These are phyloP conservation scores for Cryptococcus hybrid DNA, from an alignment of 1,284 basidiomycete genomes.

Conservation along the genomic window DNA sequence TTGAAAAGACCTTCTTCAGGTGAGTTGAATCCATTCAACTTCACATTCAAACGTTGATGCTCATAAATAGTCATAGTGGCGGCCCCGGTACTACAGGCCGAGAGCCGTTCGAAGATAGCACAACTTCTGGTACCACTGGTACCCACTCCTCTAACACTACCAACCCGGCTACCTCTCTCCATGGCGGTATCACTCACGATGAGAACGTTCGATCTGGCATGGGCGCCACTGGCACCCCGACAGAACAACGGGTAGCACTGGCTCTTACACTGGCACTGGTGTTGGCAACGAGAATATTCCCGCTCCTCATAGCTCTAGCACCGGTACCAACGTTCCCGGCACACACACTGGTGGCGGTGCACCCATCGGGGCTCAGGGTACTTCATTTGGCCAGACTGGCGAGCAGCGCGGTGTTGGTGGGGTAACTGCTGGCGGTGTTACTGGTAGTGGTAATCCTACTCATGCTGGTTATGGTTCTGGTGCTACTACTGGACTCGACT, in stretches of 20 bases:
- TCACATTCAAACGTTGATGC: background rate
- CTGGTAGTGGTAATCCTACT: no score
- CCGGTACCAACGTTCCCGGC: background rate
- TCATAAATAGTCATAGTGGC: conserved; percentile 11
- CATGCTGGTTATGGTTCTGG: background rate
- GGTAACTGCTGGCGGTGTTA: no score
- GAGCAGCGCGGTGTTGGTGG: background rate
- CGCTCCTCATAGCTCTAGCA: background rate
- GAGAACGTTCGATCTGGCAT: background rate
- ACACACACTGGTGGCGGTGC: background rate
- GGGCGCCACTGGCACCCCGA: conserved; percentile 1
- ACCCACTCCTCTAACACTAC: conserved; percentile 10
- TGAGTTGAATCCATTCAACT: background rate
- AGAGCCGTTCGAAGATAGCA: conserved; percentile 29
- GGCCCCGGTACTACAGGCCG: conserved; percentile 32
- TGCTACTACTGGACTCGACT: background rate
- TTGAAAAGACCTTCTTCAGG: conserved; percentile 12
- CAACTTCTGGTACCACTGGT: conserved; percentile 4
- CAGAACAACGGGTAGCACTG: background rate
- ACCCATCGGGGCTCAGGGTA: background rate
- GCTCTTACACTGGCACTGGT: background rate
- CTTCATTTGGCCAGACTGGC: background rate
- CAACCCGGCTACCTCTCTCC: background rate
- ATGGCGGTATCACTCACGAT: background rate
- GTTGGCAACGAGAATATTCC: background rate